Evolutionary conservation across 2,329 filamentous ascomycete genomes (phyloP).

Genomic region (Trichoderma hamatum): DNA sequence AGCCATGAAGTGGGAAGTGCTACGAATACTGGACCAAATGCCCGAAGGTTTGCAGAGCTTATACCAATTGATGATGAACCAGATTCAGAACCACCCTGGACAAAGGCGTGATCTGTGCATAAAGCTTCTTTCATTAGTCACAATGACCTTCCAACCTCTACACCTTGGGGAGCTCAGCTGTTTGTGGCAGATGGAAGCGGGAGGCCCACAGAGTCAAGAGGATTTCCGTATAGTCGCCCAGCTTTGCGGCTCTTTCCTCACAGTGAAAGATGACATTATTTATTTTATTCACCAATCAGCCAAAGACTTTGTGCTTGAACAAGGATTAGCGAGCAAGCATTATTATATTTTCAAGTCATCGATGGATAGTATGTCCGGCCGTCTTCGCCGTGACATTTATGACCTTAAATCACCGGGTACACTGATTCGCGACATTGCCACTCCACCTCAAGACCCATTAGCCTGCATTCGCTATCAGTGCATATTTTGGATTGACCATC

Average conservation of each 20-base stretch:
- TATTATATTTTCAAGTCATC: not conserved
- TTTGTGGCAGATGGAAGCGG: not conserved
- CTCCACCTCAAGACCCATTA: not conserved
- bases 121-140: no score
- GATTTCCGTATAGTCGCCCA: not conserved
- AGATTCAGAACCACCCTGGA: no score
- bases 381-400: no score
- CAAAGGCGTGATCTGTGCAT: no score
- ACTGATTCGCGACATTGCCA: not conserved
- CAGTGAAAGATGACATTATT: not conserved
- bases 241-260: not conserved
- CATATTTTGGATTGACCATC: not conserved
- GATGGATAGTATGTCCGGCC: not conserved
- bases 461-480: not conserved
- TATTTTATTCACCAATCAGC: no score
- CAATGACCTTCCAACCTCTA: no score
- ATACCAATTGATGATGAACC: no score
- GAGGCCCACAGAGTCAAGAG: no score
- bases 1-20: no score
- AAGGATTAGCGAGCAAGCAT: not conserved
- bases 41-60: no score
- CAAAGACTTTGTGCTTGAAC: not conserved
- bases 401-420: no score
- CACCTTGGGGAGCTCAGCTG: not conserved
- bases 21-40: no score